Conservation (phyloP, 805 yeast species). For the Yarrowia sp. region DNA sequence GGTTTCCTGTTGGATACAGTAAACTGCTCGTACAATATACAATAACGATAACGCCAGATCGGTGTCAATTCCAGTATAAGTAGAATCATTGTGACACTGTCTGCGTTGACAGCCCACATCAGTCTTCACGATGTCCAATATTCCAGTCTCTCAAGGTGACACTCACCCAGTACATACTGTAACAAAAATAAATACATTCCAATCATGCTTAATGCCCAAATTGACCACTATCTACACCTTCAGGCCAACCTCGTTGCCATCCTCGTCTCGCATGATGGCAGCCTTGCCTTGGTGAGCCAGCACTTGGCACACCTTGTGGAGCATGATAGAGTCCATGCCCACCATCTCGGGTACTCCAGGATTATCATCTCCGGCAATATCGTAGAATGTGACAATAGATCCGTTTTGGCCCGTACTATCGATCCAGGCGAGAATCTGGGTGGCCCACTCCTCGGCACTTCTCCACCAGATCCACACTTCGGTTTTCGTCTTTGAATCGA, state of each 20-base stretch:
- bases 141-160: too few species aligned
- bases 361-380: conserved; percentile 62
- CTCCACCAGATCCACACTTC: conserved; percentile 59
- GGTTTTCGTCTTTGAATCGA: conserved; percentile 37
- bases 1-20: too few species aligned
- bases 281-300: conserved; percentile 70
- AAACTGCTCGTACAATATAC: too few species aligned
- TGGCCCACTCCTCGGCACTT: conserved; percentile 64
- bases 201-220: neutral
- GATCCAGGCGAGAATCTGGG: conserved; percentile 61
- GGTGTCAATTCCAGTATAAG: too few species aligned
- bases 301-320: conserved; percentile 53
- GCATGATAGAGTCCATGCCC: conserved; percentile 55
- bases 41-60: too few species aligned
- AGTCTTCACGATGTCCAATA: too few species aligned
- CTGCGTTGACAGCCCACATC: too few species aligned
- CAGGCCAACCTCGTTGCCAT: conserved; percentile 64
- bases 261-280: conserved; percentile 64
- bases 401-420: conserved; percentile 76
- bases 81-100: too few species aligned
- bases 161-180: too few species aligned
- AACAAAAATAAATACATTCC: conserved; percentile 2
- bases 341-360: conserved; percentile 54
- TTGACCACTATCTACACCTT: conserved; percentile 41
- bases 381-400: conserved; percentile 76